These are phyloP conservation scores for Hypoxylon sp. DNA, from an alignment of 2,329 filamentous ascomycete species.

Conservation along the genomic window DNA sequence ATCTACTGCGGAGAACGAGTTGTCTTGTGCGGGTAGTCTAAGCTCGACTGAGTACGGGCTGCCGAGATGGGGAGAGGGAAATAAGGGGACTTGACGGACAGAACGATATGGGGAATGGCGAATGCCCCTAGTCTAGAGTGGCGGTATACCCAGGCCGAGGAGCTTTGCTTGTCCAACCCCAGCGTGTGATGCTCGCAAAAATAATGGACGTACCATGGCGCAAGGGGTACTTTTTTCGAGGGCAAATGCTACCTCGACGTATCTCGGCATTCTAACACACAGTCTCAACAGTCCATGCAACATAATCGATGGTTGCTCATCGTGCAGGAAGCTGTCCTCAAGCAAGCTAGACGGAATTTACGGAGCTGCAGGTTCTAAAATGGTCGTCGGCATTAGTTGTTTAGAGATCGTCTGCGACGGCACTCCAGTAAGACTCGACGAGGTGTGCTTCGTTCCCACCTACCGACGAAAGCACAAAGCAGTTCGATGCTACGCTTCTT, in stretches of 20 bases:
- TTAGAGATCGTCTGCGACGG: conserved; percentile 27
- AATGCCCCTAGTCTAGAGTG: conserved; percentile 30
- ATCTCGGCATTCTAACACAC: conserved; percentile 30
- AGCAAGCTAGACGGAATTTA: conserved; percentile 21
- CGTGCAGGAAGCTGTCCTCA: conserved; percentile 27
- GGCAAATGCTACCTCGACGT: conserved; percentile 28
- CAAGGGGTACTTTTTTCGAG: conserved; percentile 39
- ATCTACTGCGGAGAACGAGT: conserved; percentile 16
- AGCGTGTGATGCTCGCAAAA: conserved; percentile 32
- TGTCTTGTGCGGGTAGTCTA: conserved; percentile 26
- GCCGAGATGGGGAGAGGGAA: conserved; percentile 30
- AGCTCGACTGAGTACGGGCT: conserved; percentile 8
- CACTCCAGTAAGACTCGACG: conserved; percentile 9
- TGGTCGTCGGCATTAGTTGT: conserved; percentile 21
- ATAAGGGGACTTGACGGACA: conserved; percentile 20
- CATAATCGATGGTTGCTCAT: conserved; percentile 32
- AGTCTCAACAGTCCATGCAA: conserved; percentile 41
- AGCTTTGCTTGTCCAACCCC: conserved; percentile 28
- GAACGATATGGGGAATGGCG: conserved; percentile 29
- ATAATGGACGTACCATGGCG: conserved; percentile 35
- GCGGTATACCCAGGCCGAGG: conserved; percentile 32
- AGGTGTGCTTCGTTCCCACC: conserved; percentile 2
- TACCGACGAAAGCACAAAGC: conserved; percentile 8
- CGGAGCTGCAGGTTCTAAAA: conserved; percentile 15
- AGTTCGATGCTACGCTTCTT: conserved; percentile 10